Conservation (phyloP, 2,329 filamentous ascomycete genomes). For the Metarhizium sp. region DNA sequence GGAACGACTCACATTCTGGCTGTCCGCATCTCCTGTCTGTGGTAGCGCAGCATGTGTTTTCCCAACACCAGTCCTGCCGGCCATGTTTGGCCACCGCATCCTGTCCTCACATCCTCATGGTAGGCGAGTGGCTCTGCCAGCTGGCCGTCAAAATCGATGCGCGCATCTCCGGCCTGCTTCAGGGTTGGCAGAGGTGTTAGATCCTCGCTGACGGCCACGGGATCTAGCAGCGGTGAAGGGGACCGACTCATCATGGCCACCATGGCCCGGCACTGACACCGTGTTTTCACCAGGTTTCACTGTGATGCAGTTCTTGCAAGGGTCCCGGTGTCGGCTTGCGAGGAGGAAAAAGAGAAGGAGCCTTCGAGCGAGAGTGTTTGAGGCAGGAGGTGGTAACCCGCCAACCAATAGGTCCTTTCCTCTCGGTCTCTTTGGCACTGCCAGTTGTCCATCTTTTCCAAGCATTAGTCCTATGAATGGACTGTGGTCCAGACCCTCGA, state of each 20-base stretch:
- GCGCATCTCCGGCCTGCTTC: constrained; percentile 43
- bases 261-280: background rate
- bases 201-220: constrained; percentile 42
- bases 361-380: background rate
- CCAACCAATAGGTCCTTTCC: background rate
- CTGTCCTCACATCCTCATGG: constrained; percentile 76
- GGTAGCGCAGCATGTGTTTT: constrained; percentile 74
- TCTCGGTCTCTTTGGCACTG: background rate
- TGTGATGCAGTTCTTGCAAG: background rate
- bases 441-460: background rate
- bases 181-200: constrained; percentile 50
- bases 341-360: background rate
- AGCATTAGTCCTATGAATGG: background rate
- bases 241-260: constrained; percentile 20
- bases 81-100: constrained; percentile 92
- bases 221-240: constrained; percentile 40
- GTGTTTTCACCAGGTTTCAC: background rate
- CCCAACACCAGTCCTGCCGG: constrained; percentile 84
- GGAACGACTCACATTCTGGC: constrained; percentile 60
- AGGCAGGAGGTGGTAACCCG: constrained; percentile 1
- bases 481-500: background rate
- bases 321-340: background rate
- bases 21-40: constrained; percentile 49
- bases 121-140: constrained; percentile 61
- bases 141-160: constrained; percentile 62